Evolutionary conservation across 257 asterid species (phyloP).

Genomic region (Solanum pimpinellifolium): DNA sequence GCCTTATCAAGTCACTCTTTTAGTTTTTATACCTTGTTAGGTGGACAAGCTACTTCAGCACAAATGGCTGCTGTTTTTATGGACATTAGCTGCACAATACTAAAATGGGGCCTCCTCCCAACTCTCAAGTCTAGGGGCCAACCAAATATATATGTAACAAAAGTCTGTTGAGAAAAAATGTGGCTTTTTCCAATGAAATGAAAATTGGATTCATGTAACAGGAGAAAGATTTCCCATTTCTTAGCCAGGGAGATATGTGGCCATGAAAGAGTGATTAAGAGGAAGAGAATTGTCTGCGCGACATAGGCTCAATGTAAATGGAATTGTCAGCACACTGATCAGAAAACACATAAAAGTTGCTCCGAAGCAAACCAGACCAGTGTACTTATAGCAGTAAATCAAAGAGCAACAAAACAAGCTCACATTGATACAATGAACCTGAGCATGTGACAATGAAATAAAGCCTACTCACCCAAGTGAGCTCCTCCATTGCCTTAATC

Average conservation of each 20-base stretch:
- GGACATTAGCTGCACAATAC: not conserved
- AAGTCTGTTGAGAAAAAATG: not conserved
- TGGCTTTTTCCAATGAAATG: not conserved
- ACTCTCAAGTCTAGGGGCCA: not conserved
- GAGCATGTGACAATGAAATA: not conserved
- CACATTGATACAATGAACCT: not conserved
- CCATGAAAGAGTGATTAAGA: not conserved
- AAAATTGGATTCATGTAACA: not conserved
- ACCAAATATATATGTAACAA: not conserved
- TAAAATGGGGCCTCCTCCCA: not conserved
- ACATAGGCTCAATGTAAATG: not conserved
- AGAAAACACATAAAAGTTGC: not conserved
- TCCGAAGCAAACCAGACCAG: not conserved
- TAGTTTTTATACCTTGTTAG: not conserved
- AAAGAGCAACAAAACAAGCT: not conserved
- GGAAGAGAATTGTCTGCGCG: not conserved
- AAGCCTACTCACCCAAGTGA: constrained; percentile 68
- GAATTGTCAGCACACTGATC: not conserved
- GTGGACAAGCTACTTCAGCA: not conserved
- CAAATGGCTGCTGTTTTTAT: not conserved
- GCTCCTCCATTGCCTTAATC: constrained; percentile 86
- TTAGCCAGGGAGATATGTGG: not conserved
- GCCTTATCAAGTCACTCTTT: not conserved
- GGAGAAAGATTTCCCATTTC: not conserved
- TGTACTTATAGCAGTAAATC: not conserved